phyloP scores from a whole-genome alignment of 78 protist genomes.

The Dictyostelium firmibasis region DNA sequence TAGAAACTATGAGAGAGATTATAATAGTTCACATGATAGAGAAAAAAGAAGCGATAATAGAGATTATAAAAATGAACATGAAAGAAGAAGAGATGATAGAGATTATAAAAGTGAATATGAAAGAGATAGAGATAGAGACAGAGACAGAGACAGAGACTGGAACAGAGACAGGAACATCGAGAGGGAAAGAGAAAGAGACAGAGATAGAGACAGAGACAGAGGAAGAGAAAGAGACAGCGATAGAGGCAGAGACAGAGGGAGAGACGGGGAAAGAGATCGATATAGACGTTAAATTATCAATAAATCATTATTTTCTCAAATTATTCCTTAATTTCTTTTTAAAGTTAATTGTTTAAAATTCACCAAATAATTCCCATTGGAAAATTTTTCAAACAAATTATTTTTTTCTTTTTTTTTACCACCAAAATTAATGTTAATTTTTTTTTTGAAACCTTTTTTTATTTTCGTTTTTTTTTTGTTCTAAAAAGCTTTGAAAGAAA shows the following conservation, averaged over 20 bases:
- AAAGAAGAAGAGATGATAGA: slow-evolving; percentile 39
- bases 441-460: too few relatives aligned
- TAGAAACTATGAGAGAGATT: neutral
- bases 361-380: neutral
- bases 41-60: too few relatives aligned
- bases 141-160: neutral
- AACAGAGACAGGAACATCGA: too few relatives aligned
- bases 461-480: too few relatives aligned
- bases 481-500: too few relatives aligned
- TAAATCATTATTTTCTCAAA: neutral
- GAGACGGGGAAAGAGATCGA: neutral
- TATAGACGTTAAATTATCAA: neutral
- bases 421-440: too few relatives aligned
- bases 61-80: neutral
- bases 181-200: neutral
- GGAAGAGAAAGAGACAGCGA: neutral
- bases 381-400: too few relatives aligned
- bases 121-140: slow-evolving; percentile 38
- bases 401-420: too few relatives aligned
- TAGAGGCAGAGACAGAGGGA: neutral
- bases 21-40: neutral
- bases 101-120: neutral
- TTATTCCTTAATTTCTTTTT: neutral
- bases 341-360: too few relatives aligned
- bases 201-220: neutral